phyloP scores from a whole-genome alignment of 345 rosid genomes.

The Eucalyptus virginea region DNA sequence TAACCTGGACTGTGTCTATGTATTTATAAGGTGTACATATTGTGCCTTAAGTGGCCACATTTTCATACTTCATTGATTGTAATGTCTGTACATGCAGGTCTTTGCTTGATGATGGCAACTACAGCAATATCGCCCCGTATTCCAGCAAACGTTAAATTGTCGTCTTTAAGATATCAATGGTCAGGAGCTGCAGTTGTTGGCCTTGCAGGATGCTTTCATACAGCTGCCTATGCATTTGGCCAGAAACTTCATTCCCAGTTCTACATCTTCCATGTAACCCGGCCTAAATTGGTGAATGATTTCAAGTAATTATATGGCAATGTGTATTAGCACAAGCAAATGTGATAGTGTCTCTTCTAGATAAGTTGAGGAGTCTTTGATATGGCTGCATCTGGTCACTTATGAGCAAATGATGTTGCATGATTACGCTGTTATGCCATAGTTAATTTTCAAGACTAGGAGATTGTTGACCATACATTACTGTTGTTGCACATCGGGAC shows the following conservation, averaged over 20 bases:
- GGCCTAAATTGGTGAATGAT: slow-evolving; percentile 12
- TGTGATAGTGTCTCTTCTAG: neutral
- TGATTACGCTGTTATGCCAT: neutral
- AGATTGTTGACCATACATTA: neutral
- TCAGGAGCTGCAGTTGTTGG: slow-evolving; percentile 6
- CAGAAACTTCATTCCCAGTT: slow-evolving; percentile 15
- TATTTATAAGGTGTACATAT: neutral
- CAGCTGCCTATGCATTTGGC: slow-evolving; percentile 13
- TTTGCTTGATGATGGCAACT: slow-evolving; percentile 19
- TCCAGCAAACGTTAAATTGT: slow-evolving; percentile 1
- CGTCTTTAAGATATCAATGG: slow-evolving; percentile 6
- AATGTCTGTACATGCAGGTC: neutral
- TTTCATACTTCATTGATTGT: neutral
- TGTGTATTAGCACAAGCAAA: neutral
- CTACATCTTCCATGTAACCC: slow-evolving; percentile 10
- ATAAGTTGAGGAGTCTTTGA: neutral
- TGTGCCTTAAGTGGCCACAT: neutral
- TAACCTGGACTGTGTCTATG: neutral
- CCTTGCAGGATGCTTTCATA: slow-evolving; percentile 2
- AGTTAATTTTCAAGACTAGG: neutral
- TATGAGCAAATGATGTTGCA: neutral
- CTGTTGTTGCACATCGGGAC: neutral
- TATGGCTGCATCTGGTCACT: neutral
- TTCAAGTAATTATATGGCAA: slow-evolving; percentile 15
- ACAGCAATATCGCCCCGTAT: slow-evolving; percentile 6